phyloP scores from a whole-genome alignment of 2,329 filamentous ascomycete species.

The Fusarium fracticaudum region DNA sequence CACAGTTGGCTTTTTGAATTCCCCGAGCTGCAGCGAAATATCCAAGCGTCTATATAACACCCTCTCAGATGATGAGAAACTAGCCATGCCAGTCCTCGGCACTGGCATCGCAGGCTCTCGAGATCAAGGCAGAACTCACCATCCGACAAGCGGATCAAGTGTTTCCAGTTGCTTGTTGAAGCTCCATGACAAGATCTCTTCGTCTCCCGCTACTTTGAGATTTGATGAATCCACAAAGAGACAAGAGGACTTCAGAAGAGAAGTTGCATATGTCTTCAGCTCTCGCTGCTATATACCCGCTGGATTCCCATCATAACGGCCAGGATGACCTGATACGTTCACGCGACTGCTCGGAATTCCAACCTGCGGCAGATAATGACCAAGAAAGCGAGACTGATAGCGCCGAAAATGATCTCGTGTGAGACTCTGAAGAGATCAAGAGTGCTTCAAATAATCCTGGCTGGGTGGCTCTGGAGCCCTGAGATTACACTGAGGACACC shows the following conservation, averaged over 20 bases:
- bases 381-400: too few species aligned
- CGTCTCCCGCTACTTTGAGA: background rate
- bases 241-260: too few species aligned
- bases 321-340: too few species aligned
- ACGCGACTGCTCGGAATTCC: too few species aligned
- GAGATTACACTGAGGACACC: background rate
- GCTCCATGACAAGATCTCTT: background rate
- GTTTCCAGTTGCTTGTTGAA: too few species aligned
- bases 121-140: background rate
- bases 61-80: background rate
- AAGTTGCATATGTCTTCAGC: too few species aligned
- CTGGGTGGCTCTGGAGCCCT: background rate
- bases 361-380: too few species aligned
- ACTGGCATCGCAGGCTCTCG: background rate
- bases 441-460: background rate
- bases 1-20: too few species aligned
- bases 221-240: background rate
- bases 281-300: too few species aligned
- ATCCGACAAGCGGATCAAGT: background rate
- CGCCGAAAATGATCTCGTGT: background rate
- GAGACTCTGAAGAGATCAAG: background rate
- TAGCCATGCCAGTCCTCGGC: accelerated
- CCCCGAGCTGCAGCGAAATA: too few species aligned
- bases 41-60: background rate
- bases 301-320: too few species aligned